Percentiles rank a stretch among this genome's conserved stretches.
phyloP scores from a whole-genome alignment of 2,329 filamentous ascomycete species.

The Blumeriella jaapii region DNA sequence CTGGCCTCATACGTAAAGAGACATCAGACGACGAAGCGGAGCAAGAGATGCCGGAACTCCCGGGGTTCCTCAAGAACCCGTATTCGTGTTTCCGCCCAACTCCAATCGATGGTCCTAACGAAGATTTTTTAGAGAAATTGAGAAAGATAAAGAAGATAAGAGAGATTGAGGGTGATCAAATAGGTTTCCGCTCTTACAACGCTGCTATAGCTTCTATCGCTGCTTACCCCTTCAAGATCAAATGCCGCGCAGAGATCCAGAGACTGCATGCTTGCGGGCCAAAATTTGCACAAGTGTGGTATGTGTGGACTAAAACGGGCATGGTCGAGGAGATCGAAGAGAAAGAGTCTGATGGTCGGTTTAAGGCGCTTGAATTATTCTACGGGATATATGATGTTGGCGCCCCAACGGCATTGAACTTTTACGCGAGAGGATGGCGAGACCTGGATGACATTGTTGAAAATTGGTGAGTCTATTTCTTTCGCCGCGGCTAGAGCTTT shows the following conservation, averaged over 20 bases:
- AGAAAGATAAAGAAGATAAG: slow-evolving; percentile 63
- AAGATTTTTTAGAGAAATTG: slow-evolving; percentile 61
- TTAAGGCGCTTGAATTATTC: slow-evolving; percentile 57
- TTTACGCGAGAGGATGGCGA: slow-evolving; percentile 69
- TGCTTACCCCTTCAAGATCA: slow-evolving; percentile 52
- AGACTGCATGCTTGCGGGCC: slow-evolving; percentile 66
- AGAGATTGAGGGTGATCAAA: slow-evolving; percentile 59
- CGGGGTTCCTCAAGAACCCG: slow-evolving; percentile 50
- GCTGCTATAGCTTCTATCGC: slow-evolving; percentile 74
- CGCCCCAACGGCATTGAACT: slow-evolving; percentile 66
- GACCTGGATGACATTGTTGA: slow-evolving; percentile 81
- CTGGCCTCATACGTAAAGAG: slow-evolving; percentile 46
- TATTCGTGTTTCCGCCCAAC: slow-evolving; percentile 79
- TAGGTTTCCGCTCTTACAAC: slow-evolving; percentile 78
- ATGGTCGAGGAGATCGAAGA: slow-evolving; percentile 51
- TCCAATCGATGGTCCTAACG: slow-evolving; percentile 58
- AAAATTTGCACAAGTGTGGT: slow-evolving; percentile 68
- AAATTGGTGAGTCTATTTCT: slow-evolving; percentile 42
- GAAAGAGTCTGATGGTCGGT: slow-evolving; percentile 49
- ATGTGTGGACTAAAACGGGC: slow-evolving; percentile 56
- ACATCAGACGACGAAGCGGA: slow-evolving; percentile 77
- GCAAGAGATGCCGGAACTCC: slow-evolving; percentile 49
- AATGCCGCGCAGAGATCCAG: slow-evolving; percentile 30
- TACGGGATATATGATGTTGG: slow-evolving; percentile 90
- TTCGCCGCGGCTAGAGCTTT: too few species aligned